phyloP scores from a whole-genome alignment of 2,329 filamentous ascomycete species.

The Ophiostoma perfectum region DNA sequence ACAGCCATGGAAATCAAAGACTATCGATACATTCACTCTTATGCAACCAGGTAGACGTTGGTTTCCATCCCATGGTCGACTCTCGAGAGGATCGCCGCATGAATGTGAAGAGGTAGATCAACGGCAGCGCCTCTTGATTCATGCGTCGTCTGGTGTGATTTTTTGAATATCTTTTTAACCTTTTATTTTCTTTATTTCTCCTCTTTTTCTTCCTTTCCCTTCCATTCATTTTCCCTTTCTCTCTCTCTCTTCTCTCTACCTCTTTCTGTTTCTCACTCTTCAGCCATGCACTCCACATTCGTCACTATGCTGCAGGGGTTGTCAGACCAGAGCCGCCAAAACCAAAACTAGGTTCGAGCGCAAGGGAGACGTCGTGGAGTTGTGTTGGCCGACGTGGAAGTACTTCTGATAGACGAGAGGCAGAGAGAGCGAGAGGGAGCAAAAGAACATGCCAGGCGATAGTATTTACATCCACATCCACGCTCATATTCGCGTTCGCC shows the following conservation, averaged over 20 bases:
- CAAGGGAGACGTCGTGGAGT: neutral
- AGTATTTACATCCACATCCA: too few relatives aligned
- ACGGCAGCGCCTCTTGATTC: too few relatives aligned
- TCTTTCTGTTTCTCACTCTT: neutral
- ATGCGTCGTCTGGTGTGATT: too few relatives aligned
- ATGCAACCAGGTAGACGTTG: too few relatives aligned
- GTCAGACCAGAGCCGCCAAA: conserved; percentile 7
- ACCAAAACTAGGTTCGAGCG: conserved; percentile 1
- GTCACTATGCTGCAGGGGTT: neutral
- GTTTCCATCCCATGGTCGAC: too few relatives aligned
- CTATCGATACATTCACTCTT: too few relatives aligned
- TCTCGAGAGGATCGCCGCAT: too few relatives aligned
- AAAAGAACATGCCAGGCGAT: neutral
- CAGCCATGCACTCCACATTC: neutral
- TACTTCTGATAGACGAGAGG: neutral
- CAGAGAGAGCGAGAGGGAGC: neutral
- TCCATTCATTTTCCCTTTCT: neutral
- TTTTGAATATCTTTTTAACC: too few relatives aligned
- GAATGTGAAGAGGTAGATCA: too few relatives aligned
- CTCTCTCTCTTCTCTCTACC: neutral
- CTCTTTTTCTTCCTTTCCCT: neutral
- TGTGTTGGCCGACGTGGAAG: neutral
- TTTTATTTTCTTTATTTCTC: neutral
- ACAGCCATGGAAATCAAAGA: too few relatives aligned
- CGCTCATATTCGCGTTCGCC: too few relatives aligned